phyloP scores from a whole-genome alignment of 495 filamentous ascomycete species.

The Ascobolus immersus region DNA sequence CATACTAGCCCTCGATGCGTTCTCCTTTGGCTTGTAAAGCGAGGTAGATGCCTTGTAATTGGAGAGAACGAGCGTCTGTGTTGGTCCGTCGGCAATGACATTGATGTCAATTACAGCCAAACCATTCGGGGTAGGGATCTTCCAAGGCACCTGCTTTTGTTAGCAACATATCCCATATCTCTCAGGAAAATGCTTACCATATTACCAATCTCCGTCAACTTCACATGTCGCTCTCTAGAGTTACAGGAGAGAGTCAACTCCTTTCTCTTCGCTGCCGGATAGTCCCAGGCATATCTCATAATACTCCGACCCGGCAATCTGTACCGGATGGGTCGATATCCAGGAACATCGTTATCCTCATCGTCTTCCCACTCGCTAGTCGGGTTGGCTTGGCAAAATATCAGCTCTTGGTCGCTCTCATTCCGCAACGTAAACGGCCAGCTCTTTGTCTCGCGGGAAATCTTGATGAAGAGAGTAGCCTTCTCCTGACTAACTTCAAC shows the following conservation, averaged over 20 bases:
- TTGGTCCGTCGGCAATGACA: constrained; percentile 79
- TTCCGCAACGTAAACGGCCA: constrained; percentile 99
- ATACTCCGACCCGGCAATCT: constrained; percentile 85
- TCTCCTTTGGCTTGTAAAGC: constrained; percentile 68
- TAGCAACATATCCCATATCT: too few species aligned
- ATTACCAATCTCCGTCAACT: constrained; percentile 88
- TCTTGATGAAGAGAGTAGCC: constrained; percentile 74
- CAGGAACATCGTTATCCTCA: constrained; percentile 57
- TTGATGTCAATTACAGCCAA: constrained; percentile 63
- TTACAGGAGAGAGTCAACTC: constrained; percentile 60
- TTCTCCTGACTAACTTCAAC: constrained; percentile 77
- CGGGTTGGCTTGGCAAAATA: constrained; percentile 64
- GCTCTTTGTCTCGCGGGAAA: constrained; percentile 69
- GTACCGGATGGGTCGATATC: constrained; percentile 77
- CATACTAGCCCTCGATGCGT: constrained; percentile 24
- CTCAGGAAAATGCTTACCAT: constrained; percentile 29
- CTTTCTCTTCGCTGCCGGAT: constrained; percentile 85
- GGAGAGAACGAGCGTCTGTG: constrained; percentile 77
- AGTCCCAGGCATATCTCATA: constrained; percentile 99
- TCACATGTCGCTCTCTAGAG: constrained; percentile 65
- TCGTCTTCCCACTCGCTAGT: constrained; percentile 32
- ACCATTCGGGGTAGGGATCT: neutral
- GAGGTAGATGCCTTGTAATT: constrained; percentile 88
- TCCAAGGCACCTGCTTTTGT: too few species aligned
- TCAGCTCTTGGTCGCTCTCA: constrained; percentile 85